These are phyloP conservation scores for Trifolium repens DNA, from an alignment of 306 rosid species.

Conservation along the genomic window DNA sequence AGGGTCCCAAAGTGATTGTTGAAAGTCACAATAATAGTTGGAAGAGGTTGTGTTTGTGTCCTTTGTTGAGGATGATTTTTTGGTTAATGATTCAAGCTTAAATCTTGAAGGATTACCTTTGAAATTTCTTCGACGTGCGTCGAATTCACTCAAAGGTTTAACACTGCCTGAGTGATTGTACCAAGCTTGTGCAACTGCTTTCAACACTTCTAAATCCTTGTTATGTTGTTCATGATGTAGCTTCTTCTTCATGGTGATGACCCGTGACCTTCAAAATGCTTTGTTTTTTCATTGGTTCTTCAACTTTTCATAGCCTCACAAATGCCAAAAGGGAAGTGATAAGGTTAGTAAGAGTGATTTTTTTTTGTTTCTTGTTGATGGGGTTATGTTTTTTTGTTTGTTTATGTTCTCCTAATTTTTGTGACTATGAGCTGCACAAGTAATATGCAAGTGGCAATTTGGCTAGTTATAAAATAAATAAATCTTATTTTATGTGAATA, in stretches of 20 bases:
- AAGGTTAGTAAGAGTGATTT: conserved; percentile 29
- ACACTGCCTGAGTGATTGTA: conserved; percentile 62
- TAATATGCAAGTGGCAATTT: background rate
- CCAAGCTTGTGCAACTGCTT: conserved; percentile 96
- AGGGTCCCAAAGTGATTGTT: conserved; percentile 85
- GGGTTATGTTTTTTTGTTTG: background rate
- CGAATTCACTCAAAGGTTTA: conserved; percentile 61
- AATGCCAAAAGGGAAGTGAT: conserved; percentile 36
- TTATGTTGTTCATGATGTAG: conserved; percentile 34
- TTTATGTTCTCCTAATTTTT: conserved; percentile 42
- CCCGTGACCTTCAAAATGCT: background rate
- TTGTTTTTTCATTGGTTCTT: conserved; percentile 49
- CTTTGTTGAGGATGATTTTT: conserved; percentile 25
- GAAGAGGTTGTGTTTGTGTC: conserved; percentile 7
- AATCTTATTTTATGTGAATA: background rate
- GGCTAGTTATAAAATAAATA: conserved; percentile 1
- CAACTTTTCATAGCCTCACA: conserved; percentile 49
- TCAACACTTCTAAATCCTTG: conserved; percentile 64
- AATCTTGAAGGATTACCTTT: conserved; percentile 65
- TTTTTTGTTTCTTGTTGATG: conserved; percentile 8
- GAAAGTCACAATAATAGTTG: conserved; percentile 63
- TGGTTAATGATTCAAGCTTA: conserved; percentile 57
- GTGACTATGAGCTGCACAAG: conserved; percentile 30
- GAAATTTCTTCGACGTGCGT: conserved; percentile 60
- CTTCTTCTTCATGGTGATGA: conserved; percentile 60